Evolutionary conservation across 192 early-diverging fungal genomes (phyloP).

Genomic region (Phycomyces blakesleeanus): DNA sequence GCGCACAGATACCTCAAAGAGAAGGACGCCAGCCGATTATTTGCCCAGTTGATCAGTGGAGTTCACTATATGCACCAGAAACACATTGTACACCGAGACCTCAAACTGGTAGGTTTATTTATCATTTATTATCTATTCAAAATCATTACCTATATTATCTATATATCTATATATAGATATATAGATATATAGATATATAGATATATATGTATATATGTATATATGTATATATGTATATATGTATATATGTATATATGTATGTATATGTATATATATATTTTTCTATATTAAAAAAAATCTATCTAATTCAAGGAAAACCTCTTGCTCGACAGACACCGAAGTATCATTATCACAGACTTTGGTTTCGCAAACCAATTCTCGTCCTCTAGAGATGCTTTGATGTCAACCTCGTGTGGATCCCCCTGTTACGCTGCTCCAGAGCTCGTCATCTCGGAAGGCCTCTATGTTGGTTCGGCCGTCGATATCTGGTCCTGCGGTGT

Average conservation of each 20-base stretch:
- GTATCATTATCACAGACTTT: slow-evolving; percentile 98
- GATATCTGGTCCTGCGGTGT: slow-evolving; percentile 99
- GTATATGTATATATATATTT: background rate
- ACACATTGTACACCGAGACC: slow-evolving; percentile 93
- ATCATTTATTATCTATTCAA: background rate
- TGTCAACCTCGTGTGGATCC: slow-evolving; percentile 94
- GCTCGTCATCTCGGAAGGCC: slow-evolving; percentile 93
- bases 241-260: background rate
- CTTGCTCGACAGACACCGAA: slow-evolving; percentile 84
- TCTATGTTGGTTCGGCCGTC: slow-evolving; percentile 92
- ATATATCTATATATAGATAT: slow-evolving; percentile 5
- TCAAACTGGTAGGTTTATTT: slow-evolving; percentile 73
- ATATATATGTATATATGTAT: background rate
- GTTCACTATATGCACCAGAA: slow-evolving; percentile 91
- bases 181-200: background rate
- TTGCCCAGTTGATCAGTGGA: slow-evolving; percentile 90
- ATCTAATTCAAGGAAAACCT: slow-evolving; percentile 63
- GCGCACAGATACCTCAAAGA: slow-evolving; percentile 92
- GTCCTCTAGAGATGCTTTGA: slow-evolving; percentile 68
- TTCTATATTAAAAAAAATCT: background rate
- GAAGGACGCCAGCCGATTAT: slow-evolving; percentile 82
- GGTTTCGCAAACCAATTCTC: slow-evolving; percentile 94
- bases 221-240: background rate
- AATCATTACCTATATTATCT: background rate
- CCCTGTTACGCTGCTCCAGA: slow-evolving; percentile 99